A percentile compares a stretch with the other conserved stretches of the same genome.
These are phyloP conservation scores for Globisporangium ultimum DNA, from an alignment of 352 stramenopile species.

Conservation along the genomic window DNA sequence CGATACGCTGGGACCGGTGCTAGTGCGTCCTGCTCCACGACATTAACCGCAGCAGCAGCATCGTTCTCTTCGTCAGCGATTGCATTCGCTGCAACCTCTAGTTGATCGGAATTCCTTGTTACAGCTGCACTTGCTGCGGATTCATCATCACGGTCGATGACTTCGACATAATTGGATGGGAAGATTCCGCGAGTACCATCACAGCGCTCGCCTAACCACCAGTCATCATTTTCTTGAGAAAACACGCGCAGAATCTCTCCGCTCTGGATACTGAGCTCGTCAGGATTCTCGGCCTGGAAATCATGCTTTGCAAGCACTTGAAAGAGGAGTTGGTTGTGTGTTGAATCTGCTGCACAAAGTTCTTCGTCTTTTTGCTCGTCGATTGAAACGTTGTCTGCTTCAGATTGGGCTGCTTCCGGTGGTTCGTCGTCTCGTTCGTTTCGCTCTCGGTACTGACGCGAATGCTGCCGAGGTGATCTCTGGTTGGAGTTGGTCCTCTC, in stretches of 20 bases:
- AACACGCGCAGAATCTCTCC: slow-evolving; percentile 59
- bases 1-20: slow-evolving; percentile 1
- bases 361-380: not conserved
- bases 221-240: slow-evolving; percentile 41
- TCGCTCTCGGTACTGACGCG: slow-evolving; percentile 34
- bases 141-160: not conserved
- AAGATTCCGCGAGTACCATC: slow-evolving; percentile 62
- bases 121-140: not conserved
- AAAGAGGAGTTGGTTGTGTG: not conserved
- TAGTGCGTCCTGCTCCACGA: not conserved
- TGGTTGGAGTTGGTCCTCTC: slow-evolving; percentile 18
- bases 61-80: not conserved
- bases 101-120: too few species aligned
- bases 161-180: slow-evolving; percentile 42
- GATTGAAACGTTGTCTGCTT: not conserved
- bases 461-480: slow-evolving; percentile 24
- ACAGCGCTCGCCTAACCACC: slow-evolving; percentile 63
- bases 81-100: not conserved
- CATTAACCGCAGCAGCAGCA: not conserved
- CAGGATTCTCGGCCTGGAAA: slow-evolving; percentile 36
- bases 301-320: slow-evolving; percentile 32
- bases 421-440: slow-evolving; percentile 13
- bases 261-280: slow-evolving; percentile 46
- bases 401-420: too few species aligned
- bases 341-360: not conserved